These are phyloP conservation scores for Coemansia furcata DNA, from an alignment of 192 early-diverging fungal species.

Conservation along the genomic window DNA sequence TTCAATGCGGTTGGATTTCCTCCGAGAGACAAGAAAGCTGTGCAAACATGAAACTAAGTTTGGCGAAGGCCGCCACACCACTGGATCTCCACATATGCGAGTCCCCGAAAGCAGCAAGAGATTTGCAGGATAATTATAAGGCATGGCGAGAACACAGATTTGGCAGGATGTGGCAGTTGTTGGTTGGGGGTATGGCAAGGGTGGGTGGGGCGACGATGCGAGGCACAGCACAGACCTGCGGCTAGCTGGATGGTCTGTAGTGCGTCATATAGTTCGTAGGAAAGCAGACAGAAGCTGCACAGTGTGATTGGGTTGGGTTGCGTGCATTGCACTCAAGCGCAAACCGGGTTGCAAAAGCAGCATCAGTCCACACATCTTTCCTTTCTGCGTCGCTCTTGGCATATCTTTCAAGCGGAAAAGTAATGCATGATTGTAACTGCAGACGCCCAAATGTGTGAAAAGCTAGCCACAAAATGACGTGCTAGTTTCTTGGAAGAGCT, in stretches of 20 bases:
- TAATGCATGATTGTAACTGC: neutral
- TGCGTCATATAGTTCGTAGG: neutral
- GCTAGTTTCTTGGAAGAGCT: neutral
- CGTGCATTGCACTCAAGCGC: neutral
- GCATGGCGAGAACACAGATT: constrained; percentile 1
- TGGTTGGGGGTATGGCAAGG: neutral
- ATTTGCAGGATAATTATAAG: neutral
- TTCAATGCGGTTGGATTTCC: neutral
- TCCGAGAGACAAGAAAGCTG: neutral
- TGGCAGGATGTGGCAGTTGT: neutral
- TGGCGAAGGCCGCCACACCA: neutral
- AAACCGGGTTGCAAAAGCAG: neutral
- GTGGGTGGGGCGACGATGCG: neutral
- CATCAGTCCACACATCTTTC: neutral
- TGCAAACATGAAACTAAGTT: neutral
- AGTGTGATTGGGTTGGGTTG: neutral
- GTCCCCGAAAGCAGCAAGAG: neutral
- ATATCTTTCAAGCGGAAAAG: neutral
- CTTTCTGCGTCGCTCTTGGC: neutral
- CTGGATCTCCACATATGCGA: neutral
- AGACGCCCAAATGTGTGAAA: neutral
- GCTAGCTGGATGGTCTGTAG: neutral
- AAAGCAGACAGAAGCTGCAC: neutral
- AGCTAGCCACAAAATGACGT: neutral
- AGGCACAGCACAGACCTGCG: neutral